Evolutionary conservation across 2,329 filamentous ascomycete species (phyloP), one percentile per base, ranked within the genome.

Genomic region (Fusarium robinianum): DNA sequence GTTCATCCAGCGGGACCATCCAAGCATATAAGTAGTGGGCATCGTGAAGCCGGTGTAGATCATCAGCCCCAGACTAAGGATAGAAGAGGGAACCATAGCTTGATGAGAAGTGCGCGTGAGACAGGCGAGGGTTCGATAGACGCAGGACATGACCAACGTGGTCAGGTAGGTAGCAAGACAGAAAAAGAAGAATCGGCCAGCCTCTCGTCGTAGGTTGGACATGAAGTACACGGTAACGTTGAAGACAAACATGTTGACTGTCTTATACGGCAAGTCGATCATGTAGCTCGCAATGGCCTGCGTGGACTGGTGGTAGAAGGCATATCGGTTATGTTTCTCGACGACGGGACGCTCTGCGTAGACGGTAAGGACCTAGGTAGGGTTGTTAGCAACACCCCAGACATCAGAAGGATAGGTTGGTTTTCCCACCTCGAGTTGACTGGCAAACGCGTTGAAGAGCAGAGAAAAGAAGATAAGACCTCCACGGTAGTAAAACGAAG

Each of bases 141-240:
- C 51, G 1, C 48, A 53, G 0, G 63, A 66, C 63, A 66, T 63
- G 30, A 58, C 51, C 0, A 66, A 43, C 0, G 62, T 62, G 2
- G 60, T 54, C 1, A 62, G 42, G 41, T 77, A 76, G 0, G 67
- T 68, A 5, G 63, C 52, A 11, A 74, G 63, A 49, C 74, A 72
- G 62, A 77, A 74, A 64, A 84, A 79, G 67, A 86, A 86, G 68
- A 84, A 87, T 2, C 74, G 66, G 6, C 77, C 79, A 1, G 81
- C 66, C 40, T 77, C 74, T 34, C 80, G 73, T 36, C 80, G 74
- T 2, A 87, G 71, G 46, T 83, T 77, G 0, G 80, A 77, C 79
- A 87, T 79, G 62, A 87, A 87, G 66, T 87, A 87, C 0, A 87
- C 65, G 0, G 78, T 3, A 0, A 57, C 0, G 11, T 63, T 63